Evolutionary conservation across 768 basidiomycete genomes (phyloP), one percentile per base, ranked within the genome.

Genomic region (Calocera viscosa): DNA sequence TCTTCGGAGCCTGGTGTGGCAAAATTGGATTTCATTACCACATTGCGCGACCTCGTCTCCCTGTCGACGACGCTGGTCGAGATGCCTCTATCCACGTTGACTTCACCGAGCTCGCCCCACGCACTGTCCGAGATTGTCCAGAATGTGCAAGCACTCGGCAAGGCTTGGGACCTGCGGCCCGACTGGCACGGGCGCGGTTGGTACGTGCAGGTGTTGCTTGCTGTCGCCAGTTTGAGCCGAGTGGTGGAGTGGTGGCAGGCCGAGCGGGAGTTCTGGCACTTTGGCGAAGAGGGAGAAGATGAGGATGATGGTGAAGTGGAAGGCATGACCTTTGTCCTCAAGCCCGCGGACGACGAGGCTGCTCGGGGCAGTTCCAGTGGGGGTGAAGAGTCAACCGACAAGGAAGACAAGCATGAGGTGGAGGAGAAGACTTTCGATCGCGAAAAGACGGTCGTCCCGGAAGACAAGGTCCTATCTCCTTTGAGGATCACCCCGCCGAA

Each of bases 211-310:
- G 88, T 97, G 30, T 82, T 98, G 2, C 86, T 97, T 63, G 95
- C 96, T 24, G 88, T 98, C 63, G 96, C 96, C 34, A 93, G 91
- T 72, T 85, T 99, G 69, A 91, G 89, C 76, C 89, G 95, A 67
- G 96, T 98, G 32, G 89, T 97, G 69, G 96, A 97, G 74, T 99
- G 96, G 95, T 97, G 94, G 93, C 94, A 96, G 76, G 96, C 96
- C 12, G 95, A 98, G 80, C 94, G 94, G 73, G 92, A 94, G 71
- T 99, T 99, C 77, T 99, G 96, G 96, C 96, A 96, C 73, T 98
- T 97, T 74, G 90, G 94, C 73, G 91, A 79, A 2, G 75, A 76
- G 53, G 70, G 71, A 14, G 67, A 26, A 17, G 71, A 70, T 53
- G 88, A 89, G 69, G 89, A 90, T 49, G 87, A 91, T 68, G 92